phyloP scores from a whole-genome alignment of 768 basidiomycete genomes.

The Kwoniella newhampshirensis region DNA sequence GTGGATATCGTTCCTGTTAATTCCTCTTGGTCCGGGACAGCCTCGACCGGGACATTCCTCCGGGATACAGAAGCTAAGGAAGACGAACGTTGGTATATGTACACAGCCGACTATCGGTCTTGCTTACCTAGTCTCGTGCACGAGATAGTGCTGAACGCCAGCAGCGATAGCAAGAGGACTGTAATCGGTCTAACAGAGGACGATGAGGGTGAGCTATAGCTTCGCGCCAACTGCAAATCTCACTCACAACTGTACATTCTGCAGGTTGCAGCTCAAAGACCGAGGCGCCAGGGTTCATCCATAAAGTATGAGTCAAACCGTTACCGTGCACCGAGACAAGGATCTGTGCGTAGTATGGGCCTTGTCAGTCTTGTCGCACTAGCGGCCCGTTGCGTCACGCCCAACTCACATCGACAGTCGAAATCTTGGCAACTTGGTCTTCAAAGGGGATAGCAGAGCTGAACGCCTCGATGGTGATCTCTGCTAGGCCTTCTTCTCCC shows the following conservation, averaged over 20 bases:
- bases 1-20: conserved; percentile 23
- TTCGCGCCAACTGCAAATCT: background rate
- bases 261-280: conserved; percentile 28
- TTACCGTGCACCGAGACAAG: conserved; percentile 38
- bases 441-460: conserved; percentile 19
- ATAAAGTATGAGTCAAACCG: conserved; percentile 35
- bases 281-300: conserved; percentile 32
- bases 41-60: conserved; percentile 26
- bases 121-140: conserved; percentile 22
- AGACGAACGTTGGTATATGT: too few species aligned
- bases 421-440: conserved; percentile 30
- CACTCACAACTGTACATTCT: conserved; percentile 27
- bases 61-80: conserved; percentile 27
- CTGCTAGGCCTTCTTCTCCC: conserved; percentile 30
- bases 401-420: conserved; percentile 36
- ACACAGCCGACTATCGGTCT: background rate
- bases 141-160: conserved; percentile 29
- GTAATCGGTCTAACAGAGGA: conserved; percentile 26
- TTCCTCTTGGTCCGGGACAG: conserved; percentile 15
- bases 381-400: background rate
- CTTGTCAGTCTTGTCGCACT: too few species aligned
- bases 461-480: conserved; percentile 33
- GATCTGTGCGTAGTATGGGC: conserved; percentile 16
- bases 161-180: conserved; percentile 29
- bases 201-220: too few species aligned